These are phyloP conservation scores for Fusarium kyushuense DNA, from an alignment of 2,329 filamentous ascomycete species.

Conservation along the genomic window DNA sequence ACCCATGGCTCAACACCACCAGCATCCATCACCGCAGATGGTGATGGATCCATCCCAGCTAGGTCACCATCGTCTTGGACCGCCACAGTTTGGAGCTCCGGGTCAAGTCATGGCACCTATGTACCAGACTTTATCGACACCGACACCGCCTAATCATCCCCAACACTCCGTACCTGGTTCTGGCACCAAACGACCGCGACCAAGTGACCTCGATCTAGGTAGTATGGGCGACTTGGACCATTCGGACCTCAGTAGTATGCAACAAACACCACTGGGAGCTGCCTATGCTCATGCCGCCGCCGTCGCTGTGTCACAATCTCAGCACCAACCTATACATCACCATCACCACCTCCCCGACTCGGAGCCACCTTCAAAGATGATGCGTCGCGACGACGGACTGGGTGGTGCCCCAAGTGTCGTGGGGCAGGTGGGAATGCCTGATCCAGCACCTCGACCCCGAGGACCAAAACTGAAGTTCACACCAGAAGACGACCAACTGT, in stretches of 20 bases:
- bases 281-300: slow-evolving; percentile 62
- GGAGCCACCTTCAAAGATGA: slow-evolving; percentile 75
- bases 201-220: slow-evolving; percentile 69
- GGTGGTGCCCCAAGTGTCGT: slow-evolving; percentile 84
- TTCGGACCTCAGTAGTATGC: slow-evolving; percentile 66
- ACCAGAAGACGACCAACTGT: slow-evolving; percentile 86
- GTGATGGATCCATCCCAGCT: slow-evolving; percentile 68
- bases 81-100: slow-evolving; percentile 64
- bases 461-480: slow-evolving; percentile 96
- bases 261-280: slow-evolving; percentile 64
- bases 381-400: slow-evolving; percentile 67
- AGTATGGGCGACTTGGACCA: slow-evolving; percentile 66
- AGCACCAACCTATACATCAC: slow-evolving; percentile 74
- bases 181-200: slow-evolving; percentile 65
- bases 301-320: slow-evolving; percentile 46
- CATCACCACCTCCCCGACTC: slow-evolving; percentile 85
- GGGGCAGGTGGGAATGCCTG: slow-evolving; percentile 87
- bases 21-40: slow-evolving; percentile 65
- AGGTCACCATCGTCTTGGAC: slow-evolving; percentile 63
- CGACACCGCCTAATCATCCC: slow-evolving; percentile 51
- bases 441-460: slow-evolving; percentile 81
- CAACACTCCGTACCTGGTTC: slow-evolving; percentile 47
- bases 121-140: slow-evolving; percentile 63
- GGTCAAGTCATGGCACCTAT: slow-evolving; percentile 64
- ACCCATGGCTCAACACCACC: slow-evolving; percentile 58